Conservation (phyloP, 2,329 filamentous ascomycete species). For the Hypocreales sp. region DNA sequence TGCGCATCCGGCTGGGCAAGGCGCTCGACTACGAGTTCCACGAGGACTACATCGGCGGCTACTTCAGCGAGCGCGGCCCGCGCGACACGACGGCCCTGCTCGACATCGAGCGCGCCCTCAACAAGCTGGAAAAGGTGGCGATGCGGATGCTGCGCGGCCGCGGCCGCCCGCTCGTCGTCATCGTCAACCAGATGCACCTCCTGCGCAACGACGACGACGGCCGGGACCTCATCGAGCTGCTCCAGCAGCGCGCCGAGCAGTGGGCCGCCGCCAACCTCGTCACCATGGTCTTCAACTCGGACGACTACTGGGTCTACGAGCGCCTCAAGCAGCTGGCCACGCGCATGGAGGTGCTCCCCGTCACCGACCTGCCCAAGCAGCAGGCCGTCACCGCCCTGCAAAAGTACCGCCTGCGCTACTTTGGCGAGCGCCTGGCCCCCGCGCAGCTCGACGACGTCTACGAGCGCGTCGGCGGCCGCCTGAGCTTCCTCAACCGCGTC, state of each 20-base stretch:
- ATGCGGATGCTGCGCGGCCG: conserved; percentile 47
- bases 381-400: conserved; percentile 63
- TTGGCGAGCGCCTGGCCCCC: conserved; percentile 39
- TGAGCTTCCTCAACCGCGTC: conserved; percentile 78
- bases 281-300: conserved; percentile 86
- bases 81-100: conserved; percentile 82
- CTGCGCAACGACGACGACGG: conserved; percentile 85
- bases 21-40: conserved; percentile 93
- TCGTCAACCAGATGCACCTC: conserved; percentile 88
- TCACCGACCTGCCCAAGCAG: conserved; percentile 66
- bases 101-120: conserved; percentile 91
- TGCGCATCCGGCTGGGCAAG: conserved; percentile 82
- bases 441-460: conserved; percentile 63
- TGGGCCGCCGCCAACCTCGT: conserved; percentile 89
- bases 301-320: conserved; percentile 98
- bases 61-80: conserved; percentile 88
- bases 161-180: conserved; percentile 65
- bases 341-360: conserved; percentile 82
- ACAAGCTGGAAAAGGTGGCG: conserved; percentile 95
- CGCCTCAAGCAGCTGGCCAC: conserved; percentile 83
- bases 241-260: conserved; percentile 89
- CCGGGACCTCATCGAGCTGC: conserved; percentile 80
- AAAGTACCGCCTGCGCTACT: conserved; percentile 71
- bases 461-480: conserved; percentile 68
- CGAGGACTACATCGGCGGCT: conserved; percentile 91